Base-by-base conservation (phyloP, 2,329 filamentous ascomycete species). In the Pyrenophora tritici-repentis region DNA sequence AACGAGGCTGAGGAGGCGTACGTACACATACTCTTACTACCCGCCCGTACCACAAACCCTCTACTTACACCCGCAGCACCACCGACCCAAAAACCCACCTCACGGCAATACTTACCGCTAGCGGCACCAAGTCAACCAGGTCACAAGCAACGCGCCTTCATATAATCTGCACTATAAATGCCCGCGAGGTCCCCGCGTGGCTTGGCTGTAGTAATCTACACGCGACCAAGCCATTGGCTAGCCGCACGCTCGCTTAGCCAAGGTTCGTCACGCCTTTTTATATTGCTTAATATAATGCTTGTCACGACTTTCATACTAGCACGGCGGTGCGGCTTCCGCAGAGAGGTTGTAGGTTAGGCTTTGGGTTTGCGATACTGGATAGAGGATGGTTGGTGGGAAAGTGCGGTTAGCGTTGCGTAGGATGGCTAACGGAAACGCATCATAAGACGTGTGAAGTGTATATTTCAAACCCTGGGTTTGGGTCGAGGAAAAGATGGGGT, bases 271-370 rank as follows among this genome's bases (percentile, higher is more conserved):
- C 47, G 26, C 43, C 50, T n/a, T 58, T 58, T 47, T 36, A 67
- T 56, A 68, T 64, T 66, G 56, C 55, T 64, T 64, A 65, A 70
- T 70, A 45, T 63, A 66, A 49, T 49, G 36, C n/a, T 46, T 41
- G 46, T 46, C 20, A 29, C 42, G 42, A 54, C 42, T 18, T n/a
- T n/a, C n/a, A 22, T 42, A 44, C 34, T 16, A 29, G 16, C 4
- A 33, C 64, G 63, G 65, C 50, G 6, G 34, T 32, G 32, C 14
- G 5, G 8, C 7, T 12, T 62, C 65, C 63, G 63, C 24, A 50
- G 51, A 43, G 17, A 26, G 50, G 42, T 47, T 53, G 42, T n/a
- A n/a, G n/a, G n/a, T n/a, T n/a, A n/a, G n/a, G n/a, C n/a, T n/a
- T n/a, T n/a, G n/a, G n/a, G n/a, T n/a, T n/a, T n/a, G n/a, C n/a